A percentile compares a stretch with the other conserved stretches of the same genome.
Evolutionary conservation across 331 rosid genomes (phyloP).

Genomic region (Phaseolus coccineus): DNA sequence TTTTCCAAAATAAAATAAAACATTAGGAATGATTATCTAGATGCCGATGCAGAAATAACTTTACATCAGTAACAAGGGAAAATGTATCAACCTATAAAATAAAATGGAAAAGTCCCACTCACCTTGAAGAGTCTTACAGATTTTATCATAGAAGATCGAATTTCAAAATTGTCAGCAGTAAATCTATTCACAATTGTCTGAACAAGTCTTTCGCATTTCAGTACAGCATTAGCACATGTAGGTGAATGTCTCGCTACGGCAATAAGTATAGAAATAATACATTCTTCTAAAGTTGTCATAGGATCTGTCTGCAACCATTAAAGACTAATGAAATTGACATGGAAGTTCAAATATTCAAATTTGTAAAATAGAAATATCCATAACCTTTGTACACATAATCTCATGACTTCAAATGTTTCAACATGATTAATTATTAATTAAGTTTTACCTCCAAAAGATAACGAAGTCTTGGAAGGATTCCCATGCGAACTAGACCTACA

Average conservation of each 20-base stretch:
- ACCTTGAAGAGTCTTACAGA: conserved; percentile 88
- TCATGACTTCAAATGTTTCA: conserved; percentile 41
- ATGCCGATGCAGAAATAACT: conserved; percentile 33
- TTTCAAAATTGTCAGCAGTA: conserved; percentile 58
- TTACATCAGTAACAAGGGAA: conserved; percentile 22
- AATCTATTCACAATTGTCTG: conserved; percentile 71
- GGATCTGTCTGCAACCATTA: conserved; percentile 77
- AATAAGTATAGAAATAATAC: conserved; percentile 74
- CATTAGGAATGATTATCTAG: conserved; percentile 42
- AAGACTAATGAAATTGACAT: conserved; percentile 43
- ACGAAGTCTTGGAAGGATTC: conserved; percentile 77
- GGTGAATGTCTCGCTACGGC: conserved; percentile 97
- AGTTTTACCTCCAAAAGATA: conserved; percentile 87
- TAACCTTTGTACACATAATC: conserved; percentile 29
- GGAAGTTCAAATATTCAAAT: conserved; percentile 19
- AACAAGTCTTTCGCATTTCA: conserved; percentile 80
- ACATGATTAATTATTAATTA: conserved; percentile 16
- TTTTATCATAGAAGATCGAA: conserved; percentile 72
- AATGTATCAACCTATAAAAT: conserved; percentile 37
- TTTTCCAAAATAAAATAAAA: conserved; percentile 48
- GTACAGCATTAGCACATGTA: conserved; percentile 75
- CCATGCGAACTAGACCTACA: conserved; percentile 96
- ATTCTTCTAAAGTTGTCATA: conserved; percentile 73
- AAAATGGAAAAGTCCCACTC: conserved; percentile 32
- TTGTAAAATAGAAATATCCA: not conserved